These are phyloP conservation scores for Aspergillus vadensis DNA, from an alignment of 2,329 filamentous ascomycete genomes.

Conservation along the genomic window DNA sequence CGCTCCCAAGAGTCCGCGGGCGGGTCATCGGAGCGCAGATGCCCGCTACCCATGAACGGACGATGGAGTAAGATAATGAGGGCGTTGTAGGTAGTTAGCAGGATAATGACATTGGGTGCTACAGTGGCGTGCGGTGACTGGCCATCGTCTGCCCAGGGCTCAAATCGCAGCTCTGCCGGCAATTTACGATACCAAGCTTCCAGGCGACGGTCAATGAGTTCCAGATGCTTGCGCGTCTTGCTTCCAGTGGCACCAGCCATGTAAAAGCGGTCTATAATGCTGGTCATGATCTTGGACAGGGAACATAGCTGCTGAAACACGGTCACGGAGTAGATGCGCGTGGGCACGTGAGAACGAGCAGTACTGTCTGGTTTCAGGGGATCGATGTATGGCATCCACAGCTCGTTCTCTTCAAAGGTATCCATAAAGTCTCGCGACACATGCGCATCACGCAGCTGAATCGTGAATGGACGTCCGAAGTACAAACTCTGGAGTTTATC, in stretches of 20 bases:
- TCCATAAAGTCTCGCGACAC: constrained; percentile 35
- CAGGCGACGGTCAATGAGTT: constrained; percentile 31
- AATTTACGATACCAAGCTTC: constrained; percentile 30
- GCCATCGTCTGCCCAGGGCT: constrained; percentile 27
- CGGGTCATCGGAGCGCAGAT: constrained; percentile 25
- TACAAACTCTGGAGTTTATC: constrained; percentile 60
- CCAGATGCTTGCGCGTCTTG: constrained; percentile 19
- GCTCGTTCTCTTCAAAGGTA: constrained; percentile 33
- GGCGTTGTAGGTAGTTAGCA: constrained; percentile 44
- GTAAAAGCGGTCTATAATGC: constrained; percentile 41
- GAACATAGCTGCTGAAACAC: constrained; percentile 40
- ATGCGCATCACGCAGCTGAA: constrained; percentile 29
- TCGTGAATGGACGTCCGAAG: constrained; percentile 53
- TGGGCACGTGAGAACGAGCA: background rate
- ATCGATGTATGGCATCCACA: constrained; percentile 26
- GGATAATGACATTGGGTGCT: constrained; percentile 35
- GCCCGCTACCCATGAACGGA: constrained; percentile 44
- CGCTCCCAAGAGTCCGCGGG: constrained; percentile 32
- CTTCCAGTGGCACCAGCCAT: constrained; percentile 30
- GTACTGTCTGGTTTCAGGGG: background rate
- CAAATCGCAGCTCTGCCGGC: constrained; percentile 20
- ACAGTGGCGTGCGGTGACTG: constrained; percentile 12
- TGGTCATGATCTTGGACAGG: constrained; percentile 42
- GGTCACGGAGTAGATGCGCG: constrained; percentile 36
- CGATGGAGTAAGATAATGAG: constrained; percentile 50